Evolutionary conservation across 768 basidiomycete genomes (phyloP), one percentile per base, ranked within the genome.

Genomic region (Lentinula boryana): DNA sequence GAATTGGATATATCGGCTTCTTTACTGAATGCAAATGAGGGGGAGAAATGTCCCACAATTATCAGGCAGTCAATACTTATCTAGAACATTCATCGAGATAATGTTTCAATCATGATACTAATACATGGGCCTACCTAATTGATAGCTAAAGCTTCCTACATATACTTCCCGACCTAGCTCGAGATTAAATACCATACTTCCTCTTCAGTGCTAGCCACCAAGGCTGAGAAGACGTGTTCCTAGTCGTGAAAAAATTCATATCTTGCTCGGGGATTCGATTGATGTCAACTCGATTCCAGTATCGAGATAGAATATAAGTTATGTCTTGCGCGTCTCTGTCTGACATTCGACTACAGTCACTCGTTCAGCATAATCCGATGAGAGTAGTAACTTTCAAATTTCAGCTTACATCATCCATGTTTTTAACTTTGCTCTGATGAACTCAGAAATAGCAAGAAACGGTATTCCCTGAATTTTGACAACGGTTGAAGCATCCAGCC

Each of bases 261-360:
- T 93, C 91, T 62, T 86, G 84, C 71, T 93, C 91, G 31, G 87
- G 86, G 62, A 93, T 87, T 65, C 91, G 88, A 69, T 93, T 93
- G 65, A 93, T 85, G 71, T 93, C 91, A 63, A 93, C 83, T 58
- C 81, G 79, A 69, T 87, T 89, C 91, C 91, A 93, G 68, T 87
- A 90, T 59, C 83, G 84, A 61, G 82, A 78, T 66, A 94, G 76
- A 41, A 84, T 79, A 68, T 84, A 92, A 46, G 78, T 70, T 66
- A 93, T 91, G 63, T 93, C 91, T 65, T 84, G 84, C 8, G 91
- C 91, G 67, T 93, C 91, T 60, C 81, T 76, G 60, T 91, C 88
- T 23, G 78, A 76, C 40, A 83, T 83, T 56, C 88, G 86, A 69
- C 90, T 91, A 72, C 61, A 63, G 62, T 61, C 38, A 55, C 60